phyloP scores from a whole-genome alignment of 2,329 filamentous ascomycete species.

The Xylariaceae sp. region DNA sequence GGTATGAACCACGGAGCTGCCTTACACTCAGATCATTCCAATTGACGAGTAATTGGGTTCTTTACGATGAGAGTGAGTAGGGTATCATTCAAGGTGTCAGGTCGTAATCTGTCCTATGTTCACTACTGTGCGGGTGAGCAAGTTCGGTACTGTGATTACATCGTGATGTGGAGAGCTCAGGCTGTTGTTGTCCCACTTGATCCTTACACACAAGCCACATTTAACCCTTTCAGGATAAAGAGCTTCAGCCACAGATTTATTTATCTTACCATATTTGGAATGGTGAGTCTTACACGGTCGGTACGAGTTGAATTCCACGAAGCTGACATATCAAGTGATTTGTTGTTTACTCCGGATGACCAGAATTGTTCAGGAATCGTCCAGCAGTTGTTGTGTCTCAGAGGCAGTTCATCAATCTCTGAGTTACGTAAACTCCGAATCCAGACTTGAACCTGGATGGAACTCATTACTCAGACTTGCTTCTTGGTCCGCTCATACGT shows the following conservation, averaged over 20 bases:
- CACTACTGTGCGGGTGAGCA: background rate
- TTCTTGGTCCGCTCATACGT: background rate
- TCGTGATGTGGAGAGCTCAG: background rate
- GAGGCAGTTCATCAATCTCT: no score
- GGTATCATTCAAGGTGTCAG: background rate
- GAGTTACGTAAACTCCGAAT: background rate
- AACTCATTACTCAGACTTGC: background rate
- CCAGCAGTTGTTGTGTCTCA: background rate
- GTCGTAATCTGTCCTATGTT: conserved; percentile 1
- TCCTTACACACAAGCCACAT: background rate
- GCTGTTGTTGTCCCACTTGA: no score
- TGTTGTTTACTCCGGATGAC: background rate
- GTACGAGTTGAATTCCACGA: no score
- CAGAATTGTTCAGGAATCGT: background rate
- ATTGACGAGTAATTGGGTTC: conserved; percentile 1
- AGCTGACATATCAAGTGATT: no score
- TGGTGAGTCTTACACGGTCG: no score
- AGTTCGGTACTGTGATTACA: background rate
- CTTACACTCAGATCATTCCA: conserved; percentile 1
- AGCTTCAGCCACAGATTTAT: conserved; percentile 12
- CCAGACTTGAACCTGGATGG: background rate
- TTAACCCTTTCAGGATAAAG: background rate
- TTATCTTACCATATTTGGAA: no score
- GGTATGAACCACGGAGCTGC: conserved; percentile 13
- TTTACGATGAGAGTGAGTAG: background rate